Base-by-base conservation (phyloP, 441 rosid species). In the Croton setiger region DNA sequence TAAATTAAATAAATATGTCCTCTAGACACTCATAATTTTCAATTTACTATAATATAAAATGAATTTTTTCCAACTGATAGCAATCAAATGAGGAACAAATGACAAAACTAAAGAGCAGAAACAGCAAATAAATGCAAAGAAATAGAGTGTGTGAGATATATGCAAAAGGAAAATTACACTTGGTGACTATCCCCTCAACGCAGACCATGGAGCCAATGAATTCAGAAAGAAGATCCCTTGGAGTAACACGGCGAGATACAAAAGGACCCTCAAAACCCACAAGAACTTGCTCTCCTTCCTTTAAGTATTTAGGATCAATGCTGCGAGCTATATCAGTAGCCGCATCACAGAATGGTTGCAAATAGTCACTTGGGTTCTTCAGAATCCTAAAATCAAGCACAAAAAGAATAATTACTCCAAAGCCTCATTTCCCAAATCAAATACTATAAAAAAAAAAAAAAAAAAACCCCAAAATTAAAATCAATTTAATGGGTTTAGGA, bases 251-350 rank as follows among this genome's bases (percentile, higher is more conserved):
- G 0, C 98, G 97, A 66, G 99, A 95, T 33, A 95, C 98, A 72
- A 95, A 95, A 67, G 92, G 94, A 10, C 99, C 99, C 78, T 92
- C 96, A 71, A 95, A 89, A 18, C 99, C 99, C 65, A 95, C 93
- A 60, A 82, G 87, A 71, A 95, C 80, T 49, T 75, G 81, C 57
- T 95, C 96, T 68, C 88, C 99, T 86, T 95, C 97, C 77, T 90
- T 90, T 74, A 95, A 79, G 73, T 82, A 89, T 75, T 84, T 87
- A 0, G 93, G 88, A 47, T 90, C 93, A 62, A 89, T 82, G 75
- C 82, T 84, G 11, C 87, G 88, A 3, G 93, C 87, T 52, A 84
- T 84, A 49, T 95, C 99, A 2, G 97, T 90, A 6, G 87, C 95
- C 7, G 98, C 99, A 60, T 95, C 98, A 66, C 95, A 84, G 76